A percentile compares a stretch with the other conserved stretches of the same genome.
Evolutionary conservation across 768 basidiomycete species (phyloP).

Genomic region (Inosperma sp.): DNA sequence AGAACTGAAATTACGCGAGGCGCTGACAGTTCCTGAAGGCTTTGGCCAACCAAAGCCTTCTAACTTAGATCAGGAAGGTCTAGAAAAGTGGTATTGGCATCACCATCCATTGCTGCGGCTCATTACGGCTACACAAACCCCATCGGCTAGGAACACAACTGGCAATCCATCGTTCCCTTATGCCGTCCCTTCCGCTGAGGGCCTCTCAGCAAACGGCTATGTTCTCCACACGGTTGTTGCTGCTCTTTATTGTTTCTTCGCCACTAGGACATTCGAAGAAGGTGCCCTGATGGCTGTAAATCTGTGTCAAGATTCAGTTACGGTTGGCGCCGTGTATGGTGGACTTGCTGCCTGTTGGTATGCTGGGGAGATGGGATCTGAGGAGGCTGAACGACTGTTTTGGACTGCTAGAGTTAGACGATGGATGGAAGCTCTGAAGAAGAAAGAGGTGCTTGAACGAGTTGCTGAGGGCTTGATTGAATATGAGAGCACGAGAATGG

Average conservation of each 20-base stretch:
- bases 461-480: too few relatives aligned
- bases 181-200: conserved; percentile 26
- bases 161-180: conserved; percentile 12
- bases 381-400: conserved; percentile 40
- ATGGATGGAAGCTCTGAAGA: too few relatives aligned
- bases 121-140: conserved; percentile 28
- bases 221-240: conserved; percentile 39
- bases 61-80: conserved; percentile 25
- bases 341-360: too few relatives aligned
- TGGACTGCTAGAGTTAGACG: conserved; percentile 42
- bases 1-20: too few relatives aligned
- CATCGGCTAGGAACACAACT: too few relatives aligned
- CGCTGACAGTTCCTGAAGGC: too few relatives aligned
- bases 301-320: conserved; percentile 42
- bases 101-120: conserved; percentile 40
- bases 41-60: conserved; percentile 28
- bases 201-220: conserved; percentile 37
- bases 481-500: too few relatives aligned
- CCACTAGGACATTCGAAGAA: conserved; percentile 38
- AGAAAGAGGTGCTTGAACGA: too few relatives aligned
- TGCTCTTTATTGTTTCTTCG: conserved; percentile 43
- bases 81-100: conserved; percentile 30
- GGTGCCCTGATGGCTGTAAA: conserved; percentile 43
- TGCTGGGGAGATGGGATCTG: too few relatives aligned
- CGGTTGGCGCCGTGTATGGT: conserved; percentile 42